Percentiles rank a stretch among this genome's conserved stretches.
Evolutionary conservation across 2,329 filamentous ascomycete genomes (phyloP).

Genomic region (Allantophomopsis cytisporea): DNA sequence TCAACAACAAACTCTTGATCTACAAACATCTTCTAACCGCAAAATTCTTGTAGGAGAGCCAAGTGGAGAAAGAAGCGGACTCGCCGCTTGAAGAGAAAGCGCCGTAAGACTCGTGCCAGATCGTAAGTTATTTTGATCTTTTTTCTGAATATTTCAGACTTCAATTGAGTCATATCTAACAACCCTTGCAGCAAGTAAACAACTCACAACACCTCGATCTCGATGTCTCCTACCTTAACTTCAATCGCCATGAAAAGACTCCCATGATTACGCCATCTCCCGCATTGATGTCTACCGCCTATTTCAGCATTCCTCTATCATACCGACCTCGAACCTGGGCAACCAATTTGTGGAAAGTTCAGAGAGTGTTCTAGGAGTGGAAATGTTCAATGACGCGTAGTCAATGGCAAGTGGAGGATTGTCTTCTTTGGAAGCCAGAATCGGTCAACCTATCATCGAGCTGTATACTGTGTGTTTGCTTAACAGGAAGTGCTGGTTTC

Average conservation of each 20-base stretch:
- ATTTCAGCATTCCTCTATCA: conserved; percentile 17
- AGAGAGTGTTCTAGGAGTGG: conserved; percentile 19
- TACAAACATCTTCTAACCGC: too few species aligned
- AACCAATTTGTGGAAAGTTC: conserved; percentile 15
- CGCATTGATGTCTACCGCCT: conserved; percentile 20
- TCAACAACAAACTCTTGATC: too few species aligned
- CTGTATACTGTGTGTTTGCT: conserved; percentile 18
- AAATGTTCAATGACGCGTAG: conserved; percentile 19
- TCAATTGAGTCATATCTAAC: conserved; percentile 6
- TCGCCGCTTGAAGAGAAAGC: conserved; percentile 98
- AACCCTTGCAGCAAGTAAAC: conserved; percentile 26
- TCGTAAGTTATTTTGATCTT: conserved; percentile 49
- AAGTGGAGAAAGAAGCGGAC: conserved; percentile 99
- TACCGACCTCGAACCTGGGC: conserved; percentile 12
- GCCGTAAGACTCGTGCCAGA: conserved; percentile 98
- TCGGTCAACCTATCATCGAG: conserved; percentile 18
- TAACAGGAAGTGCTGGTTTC: conserved; percentile 14
- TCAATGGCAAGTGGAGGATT: conserved; percentile 19
- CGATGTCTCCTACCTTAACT: conserved; percentile 19
- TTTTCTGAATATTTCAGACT: not conserved
- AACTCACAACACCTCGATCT: conserved; percentile 25
- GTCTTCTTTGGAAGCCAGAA: conserved; percentile 16
- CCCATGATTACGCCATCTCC: conserved; percentile 17
- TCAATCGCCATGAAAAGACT: conserved; percentile 21
- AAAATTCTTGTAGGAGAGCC: too few species aligned